Conservation (phyloP, 495 filamentous ascomycete species). For the Talaromyces adpressus region DNA sequence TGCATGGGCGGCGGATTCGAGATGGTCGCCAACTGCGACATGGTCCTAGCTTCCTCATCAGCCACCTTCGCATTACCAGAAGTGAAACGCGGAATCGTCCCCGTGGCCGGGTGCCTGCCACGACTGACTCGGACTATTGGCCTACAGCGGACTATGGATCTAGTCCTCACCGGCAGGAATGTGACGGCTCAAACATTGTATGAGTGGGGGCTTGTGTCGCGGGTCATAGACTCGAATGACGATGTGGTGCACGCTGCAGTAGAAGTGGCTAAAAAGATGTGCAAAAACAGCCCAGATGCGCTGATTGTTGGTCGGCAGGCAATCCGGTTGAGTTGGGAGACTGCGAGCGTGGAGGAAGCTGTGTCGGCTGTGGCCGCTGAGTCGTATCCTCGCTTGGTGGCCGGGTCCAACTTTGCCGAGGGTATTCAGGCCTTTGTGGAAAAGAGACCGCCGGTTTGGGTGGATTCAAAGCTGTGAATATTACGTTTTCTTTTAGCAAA, state of each 20-base stretch:
- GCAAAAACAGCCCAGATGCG: conserved; percentile 61
- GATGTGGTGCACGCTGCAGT: conserved; percentile 41
- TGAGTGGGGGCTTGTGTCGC: conserved; percentile 67
- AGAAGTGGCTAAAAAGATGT: conserved; percentile 37
- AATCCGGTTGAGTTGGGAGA: conserved; percentile 61
- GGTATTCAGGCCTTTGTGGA: conserved; percentile 75
- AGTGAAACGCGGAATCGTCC: conserved; percentile 60
- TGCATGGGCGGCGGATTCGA: conserved; percentile 70
- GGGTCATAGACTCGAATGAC: conserved; percentile 44
- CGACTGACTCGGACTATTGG: conserved; percentile 64
- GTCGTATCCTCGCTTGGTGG: conserved; percentile 52
- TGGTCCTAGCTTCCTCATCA: conserved; percentile 50
- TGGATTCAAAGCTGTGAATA: conserved; percentile 61
- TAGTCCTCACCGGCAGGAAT: conserved; percentile 57
- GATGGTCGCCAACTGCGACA: conserved; percentile 63
- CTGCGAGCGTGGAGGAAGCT: conserved; percentile 54
- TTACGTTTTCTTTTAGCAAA: background rate
- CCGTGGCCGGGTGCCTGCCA: conserved; percentile 65
- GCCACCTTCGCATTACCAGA: conserved; percentile 62
- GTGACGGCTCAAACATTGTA: conserved; percentile 52
- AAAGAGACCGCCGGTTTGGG: conserved; percentile 66
- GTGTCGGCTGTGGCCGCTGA: conserved; percentile 50
- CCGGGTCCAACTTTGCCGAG: conserved; percentile 69
- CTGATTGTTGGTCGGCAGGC: conserved; percentile 61
- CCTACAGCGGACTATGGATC: conserved; percentile 61